phyloP scores from a whole-genome alignment of 345 rosid genomes.

The Eucalyptus fibrosa region DNA sequence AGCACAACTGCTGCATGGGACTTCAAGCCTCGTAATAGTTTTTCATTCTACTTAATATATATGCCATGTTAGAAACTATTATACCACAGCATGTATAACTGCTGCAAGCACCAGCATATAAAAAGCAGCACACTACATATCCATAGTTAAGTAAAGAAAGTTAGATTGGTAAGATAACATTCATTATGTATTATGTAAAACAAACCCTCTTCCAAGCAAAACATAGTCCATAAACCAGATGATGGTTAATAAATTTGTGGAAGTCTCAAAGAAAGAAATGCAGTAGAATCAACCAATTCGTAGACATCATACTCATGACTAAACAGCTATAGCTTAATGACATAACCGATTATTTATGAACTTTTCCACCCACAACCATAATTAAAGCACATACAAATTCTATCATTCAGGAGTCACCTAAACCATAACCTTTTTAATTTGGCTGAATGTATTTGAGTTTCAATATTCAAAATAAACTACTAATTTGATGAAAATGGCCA shows the following conservation, averaged over 20 bases:
- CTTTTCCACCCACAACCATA: background rate
- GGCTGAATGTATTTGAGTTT: background rate
- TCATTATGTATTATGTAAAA: background rate
- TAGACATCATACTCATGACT: background rate
- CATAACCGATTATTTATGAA: background rate
- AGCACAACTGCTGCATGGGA: constrained; percentile 52
- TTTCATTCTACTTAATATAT: constrained; percentile 49
- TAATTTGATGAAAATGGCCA: background rate
- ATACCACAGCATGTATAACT: background rate
- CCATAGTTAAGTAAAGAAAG: background rate
- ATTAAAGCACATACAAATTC: background rate
- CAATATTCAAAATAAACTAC: background rate
- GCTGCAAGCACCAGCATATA: background rate
- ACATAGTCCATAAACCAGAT: background rate
- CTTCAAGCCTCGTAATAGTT: constrained; percentile 52
- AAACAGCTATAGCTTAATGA: background rate
- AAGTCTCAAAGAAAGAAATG: background rate
- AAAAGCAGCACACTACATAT: background rate
- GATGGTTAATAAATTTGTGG: background rate
- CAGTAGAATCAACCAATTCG: background rate
- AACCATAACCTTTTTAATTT: background rate
- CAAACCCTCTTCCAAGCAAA: background rate
- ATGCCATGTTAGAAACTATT: background rate
- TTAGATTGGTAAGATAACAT: background rate
- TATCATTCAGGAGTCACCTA: background rate